Conservation (phyloP, 257 asterid species). For the Solanum bulbocastanum region DNA sequence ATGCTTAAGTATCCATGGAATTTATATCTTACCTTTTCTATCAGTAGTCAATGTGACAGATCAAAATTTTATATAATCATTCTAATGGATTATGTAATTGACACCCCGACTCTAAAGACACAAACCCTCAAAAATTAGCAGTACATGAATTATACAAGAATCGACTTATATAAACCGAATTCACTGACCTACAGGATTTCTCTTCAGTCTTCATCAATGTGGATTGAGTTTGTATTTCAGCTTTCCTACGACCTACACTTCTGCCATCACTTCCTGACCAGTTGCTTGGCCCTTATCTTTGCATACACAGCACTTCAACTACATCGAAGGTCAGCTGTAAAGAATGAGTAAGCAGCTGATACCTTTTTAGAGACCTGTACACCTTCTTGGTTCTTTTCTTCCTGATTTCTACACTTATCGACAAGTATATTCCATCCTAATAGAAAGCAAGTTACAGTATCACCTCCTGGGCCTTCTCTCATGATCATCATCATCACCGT, state of each 20-base stretch:
- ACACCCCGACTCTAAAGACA: background rate
- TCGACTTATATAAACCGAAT: background rate
- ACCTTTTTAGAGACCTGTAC: slow-evolving; percentile 17
- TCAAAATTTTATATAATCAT: background rate
- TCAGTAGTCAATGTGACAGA: background rate
- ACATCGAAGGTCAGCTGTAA: background rate
- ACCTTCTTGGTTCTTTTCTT: slow-evolving; percentile 12
- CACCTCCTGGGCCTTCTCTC: slow-evolving; percentile 18
- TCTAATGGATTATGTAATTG: background rate
- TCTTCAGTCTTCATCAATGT: background rate
- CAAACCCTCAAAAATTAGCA: background rate
- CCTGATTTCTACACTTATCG: slow-evolving; percentile 18
- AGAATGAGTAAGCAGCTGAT: background rate
- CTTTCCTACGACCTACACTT: background rate
- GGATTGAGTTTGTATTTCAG: background rate
- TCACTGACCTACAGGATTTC: background rate
- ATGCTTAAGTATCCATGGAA: background rate
- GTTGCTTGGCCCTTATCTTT: background rate
- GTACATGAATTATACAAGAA: background rate
- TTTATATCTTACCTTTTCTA: background rate
- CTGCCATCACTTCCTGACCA: background rate
- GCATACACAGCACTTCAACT: background rate
- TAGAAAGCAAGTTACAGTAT: slow-evolving; percentile 3
- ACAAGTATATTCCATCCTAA: background rate
- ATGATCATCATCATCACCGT: slow-evolving; percentile 37